Evolutionary conservation across 2,329 filamentous ascomycete species (phyloP).

Genomic region (Ophiosphaerella korrae): DNA sequence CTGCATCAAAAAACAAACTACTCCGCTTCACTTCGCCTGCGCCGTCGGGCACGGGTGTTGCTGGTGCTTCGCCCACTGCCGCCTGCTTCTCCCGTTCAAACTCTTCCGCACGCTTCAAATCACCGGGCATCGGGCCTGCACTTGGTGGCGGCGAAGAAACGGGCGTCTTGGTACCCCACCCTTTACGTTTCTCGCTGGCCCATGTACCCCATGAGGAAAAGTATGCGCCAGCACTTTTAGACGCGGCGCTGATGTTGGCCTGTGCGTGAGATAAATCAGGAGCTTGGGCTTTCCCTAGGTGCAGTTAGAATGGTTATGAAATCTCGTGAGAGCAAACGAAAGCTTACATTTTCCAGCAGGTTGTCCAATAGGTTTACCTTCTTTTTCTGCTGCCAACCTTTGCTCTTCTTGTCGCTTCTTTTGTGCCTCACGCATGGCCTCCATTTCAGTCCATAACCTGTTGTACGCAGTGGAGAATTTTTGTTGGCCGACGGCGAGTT

Average conservation of each 20-base stretch:
- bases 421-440: constrained; percentile 76
- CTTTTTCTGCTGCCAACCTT: constrained; percentile 47
- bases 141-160: constrained; percentile 25
- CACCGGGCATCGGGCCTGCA: constrained; percentile 22
- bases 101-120: constrained; percentile 35
- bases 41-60: neutral
- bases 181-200: constrained; percentile 73
- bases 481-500: constrained; percentile 84
- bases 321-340: neutral
- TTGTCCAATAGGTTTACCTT: constrained; percentile 18
- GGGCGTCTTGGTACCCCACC: constrained; percentile 37
- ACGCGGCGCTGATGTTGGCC: constrained; percentile 59
- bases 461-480: constrained; percentile 88
- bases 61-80: constrained; percentile 3
- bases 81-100: constrained; percentile 28
- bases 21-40: constrained; percentile 11
- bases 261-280: constrained; percentile 61
- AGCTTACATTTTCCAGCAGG: constrained; percentile 32
- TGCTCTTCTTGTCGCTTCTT: constrained; percentile 65
- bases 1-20: constrained; percentile 26
- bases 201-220: constrained; percentile 67
- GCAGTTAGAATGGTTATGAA: constrained; percentile 2
- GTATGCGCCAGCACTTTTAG: constrained; percentile 65
- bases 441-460: constrained; percentile 88
- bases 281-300: constrained; percentile 35